Percentiles rank a stretch among this genome's conserved stretches.
phyloP scores from a whole-genome alignment of 768 basidiomycete genomes.

The Rhodotorula paludigena region DNA sequence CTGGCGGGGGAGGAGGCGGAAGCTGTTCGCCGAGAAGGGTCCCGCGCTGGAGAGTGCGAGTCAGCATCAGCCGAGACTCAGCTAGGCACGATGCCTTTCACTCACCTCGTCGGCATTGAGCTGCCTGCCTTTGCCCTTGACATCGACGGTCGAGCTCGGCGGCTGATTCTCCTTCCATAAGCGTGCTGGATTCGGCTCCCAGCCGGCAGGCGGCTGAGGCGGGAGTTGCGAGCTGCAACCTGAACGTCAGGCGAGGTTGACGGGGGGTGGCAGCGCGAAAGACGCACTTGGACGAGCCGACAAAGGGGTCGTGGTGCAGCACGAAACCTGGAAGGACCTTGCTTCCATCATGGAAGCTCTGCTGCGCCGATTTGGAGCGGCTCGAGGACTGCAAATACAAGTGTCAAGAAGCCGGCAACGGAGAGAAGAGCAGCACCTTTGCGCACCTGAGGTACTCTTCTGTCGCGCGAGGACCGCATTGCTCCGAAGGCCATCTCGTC shows the following conservation, averaged over 20 bases:
- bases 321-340: slow-evolving; percentile 71
- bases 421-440: too few relatives aligned
- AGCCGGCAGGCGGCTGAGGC: slow-evolving; percentile 73
- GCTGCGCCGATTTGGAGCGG: neutral
- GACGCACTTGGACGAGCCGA: slow-evolving; percentile 53
- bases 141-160: neutral
- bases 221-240: slow-evolving; percentile 45
- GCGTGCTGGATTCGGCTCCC: slow-evolving; percentile 76
- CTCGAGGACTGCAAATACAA: too few relatives aligned
- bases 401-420: too few relatives aligned
- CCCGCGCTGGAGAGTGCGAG: slow-evolving; percentile 60
- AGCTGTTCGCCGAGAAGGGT: slow-evolving; percentile 74
- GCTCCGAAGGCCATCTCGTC: slow-evolving; percentile 46
- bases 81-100: neutral
- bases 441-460: slow-evolving; percentile 24
- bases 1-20: slow-evolving; percentile 52
- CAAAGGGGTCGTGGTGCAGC: slow-evolving; percentile 51
- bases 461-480: slow-evolving; percentile 39
- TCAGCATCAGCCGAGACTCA: neutral
- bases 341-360: slow-evolving; percentile 66
- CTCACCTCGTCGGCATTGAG: slow-evolving; percentile 35
- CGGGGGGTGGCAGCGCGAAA: slow-evolving; percentile 10
- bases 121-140: slow-evolving; percentile 36
- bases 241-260: neutral
- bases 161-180: slow-evolving; percentile 57